phyloP scores from a whole-genome alignment of 805 yeast genomes.

The Spencermartinsiella europaea region DNA sequence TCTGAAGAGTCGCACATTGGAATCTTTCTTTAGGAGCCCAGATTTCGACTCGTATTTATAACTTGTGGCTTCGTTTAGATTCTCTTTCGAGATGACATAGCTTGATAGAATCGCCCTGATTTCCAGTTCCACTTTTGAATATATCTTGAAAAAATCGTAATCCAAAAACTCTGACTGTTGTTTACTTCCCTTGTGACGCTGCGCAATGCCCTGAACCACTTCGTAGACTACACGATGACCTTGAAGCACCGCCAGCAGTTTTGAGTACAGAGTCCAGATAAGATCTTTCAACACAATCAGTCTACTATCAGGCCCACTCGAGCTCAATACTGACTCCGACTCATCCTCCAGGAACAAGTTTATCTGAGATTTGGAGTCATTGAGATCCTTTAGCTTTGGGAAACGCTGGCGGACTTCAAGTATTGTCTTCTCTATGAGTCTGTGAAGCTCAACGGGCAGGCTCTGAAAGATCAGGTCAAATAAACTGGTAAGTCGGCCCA shows the following conservation, averaged over 20 bases:
- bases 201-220: constrained; percentile 32
- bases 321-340: constrained; percentile 19
- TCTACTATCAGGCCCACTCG: constrained; percentile 39
- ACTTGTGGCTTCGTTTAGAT: not conserved
- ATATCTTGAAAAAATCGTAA: constrained; percentile 40
- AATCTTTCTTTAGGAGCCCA: constrained; percentile 7
- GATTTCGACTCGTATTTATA: constrained; percentile 1
- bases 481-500: constrained; percentile 57
- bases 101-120: constrained; percentile 35
- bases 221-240: constrained; percentile 63
- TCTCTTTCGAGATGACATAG: constrained; percentile 28
- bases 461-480: constrained; percentile 50
- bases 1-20: constrained; percentile 18
- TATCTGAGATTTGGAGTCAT: constrained; percentile 11
- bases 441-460: constrained; percentile 57
- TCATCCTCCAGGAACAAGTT: constrained; percentile 29
- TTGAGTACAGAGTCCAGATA: constrained; percentile 64
- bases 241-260: constrained; percentile 59
- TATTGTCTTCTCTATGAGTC: constrained; percentile 53
- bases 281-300: constrained; percentile 61
- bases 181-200: constrained; percentile 12
- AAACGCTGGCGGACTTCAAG: constrained; percentile 60
- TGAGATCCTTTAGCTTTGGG: constrained; percentile 35
- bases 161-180: constrained; percentile 18
- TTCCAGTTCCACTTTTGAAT: constrained; percentile 42